Evolutionary conservation across 257 asterid species (phyloP).

Genomic region (Thymus mandschuricus): DNA sequence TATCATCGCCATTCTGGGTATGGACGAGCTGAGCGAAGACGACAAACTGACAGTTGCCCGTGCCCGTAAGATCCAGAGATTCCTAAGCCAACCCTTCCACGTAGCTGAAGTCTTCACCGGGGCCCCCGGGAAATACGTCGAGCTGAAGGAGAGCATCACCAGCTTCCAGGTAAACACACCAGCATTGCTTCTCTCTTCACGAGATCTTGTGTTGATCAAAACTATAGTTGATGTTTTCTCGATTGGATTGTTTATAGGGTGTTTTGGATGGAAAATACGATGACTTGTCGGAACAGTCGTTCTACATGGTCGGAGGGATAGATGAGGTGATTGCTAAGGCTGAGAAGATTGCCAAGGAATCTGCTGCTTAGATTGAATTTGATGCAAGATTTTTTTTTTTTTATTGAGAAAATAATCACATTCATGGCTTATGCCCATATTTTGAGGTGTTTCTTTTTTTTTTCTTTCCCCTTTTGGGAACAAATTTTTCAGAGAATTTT

Average conservation of each 20-base stretch:
- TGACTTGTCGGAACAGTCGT: constrained; percentile 84
- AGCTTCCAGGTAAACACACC: constrained; percentile 78
- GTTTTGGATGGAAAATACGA: constrained; percentile 90
- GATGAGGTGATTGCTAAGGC: constrained; percentile 80
- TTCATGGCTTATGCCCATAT: constrained; percentile 41
- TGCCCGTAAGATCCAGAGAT: constrained; percentile 85
- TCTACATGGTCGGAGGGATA: constrained; percentile 96
- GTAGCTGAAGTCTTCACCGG: constrained; percentile 98
- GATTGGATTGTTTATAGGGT: constrained; percentile 50
- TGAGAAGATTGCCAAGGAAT: constrained; percentile 70
- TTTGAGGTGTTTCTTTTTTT: constrained; percentile 36
- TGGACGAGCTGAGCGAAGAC: constrained; percentile 99
- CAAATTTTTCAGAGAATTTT: constrained; percentile 31
- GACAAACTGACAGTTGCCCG: constrained; percentile 96
- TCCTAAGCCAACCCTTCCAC: constrained; percentile 97
- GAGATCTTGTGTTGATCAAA: neutral
- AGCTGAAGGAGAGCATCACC: constrained; percentile 82
- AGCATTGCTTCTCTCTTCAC: too few relatives aligned
- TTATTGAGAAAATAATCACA: constrained; percentile 61
- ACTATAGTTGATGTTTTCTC: neutral
- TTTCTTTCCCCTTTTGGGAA: constrained; percentile 29
- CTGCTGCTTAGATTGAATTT: constrained; percentile 45
- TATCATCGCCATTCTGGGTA: constrained; percentile 94
- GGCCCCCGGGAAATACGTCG: constrained; percentile 93
- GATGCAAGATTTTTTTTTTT: neutral